These are phyloP conservation scores for Boeremia lycopersici DNA, from an alignment of 2,329 filamentous ascomycete species.

Conservation along the genomic window DNA sequence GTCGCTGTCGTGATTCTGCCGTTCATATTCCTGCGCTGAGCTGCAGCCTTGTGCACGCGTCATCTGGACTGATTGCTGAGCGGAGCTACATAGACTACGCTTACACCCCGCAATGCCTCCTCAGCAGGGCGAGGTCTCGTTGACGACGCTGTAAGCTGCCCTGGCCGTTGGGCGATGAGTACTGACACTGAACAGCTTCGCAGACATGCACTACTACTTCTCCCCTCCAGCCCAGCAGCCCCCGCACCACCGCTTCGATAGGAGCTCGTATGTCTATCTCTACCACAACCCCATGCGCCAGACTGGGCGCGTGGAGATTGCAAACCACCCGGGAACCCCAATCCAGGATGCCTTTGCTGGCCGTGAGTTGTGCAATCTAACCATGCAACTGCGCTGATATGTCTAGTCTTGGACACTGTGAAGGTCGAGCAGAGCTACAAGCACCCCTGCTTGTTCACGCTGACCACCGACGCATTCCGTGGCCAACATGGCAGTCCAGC, in stretches of 20 bases:
- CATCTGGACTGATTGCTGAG: neutral
- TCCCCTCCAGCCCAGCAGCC: slow-evolving; percentile 69
- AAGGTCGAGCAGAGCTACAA: slow-evolving; percentile 74
- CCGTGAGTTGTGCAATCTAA: too few species aligned
- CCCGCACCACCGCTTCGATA: slow-evolving; percentile 80
- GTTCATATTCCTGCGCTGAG: too few species aligned
- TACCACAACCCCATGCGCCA: slow-evolving; percentile 74
- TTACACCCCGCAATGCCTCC: slow-evolving; percentile 51
- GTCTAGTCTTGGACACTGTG: slow-evolving; percentile 69
- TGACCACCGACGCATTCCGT: slow-evolving; percentile 61
- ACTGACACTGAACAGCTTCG: slow-evolving; percentile 62
- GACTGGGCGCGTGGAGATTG: slow-evolving; percentile 74
- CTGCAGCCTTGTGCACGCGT: slow-evolving; percentile 9
- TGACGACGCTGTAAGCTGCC: slow-evolving; percentile 55
- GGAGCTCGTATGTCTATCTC: slow-evolving; percentile 78
- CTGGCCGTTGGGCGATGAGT: neutral
- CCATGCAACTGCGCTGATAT: too few species aligned
- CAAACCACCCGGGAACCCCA: slow-evolving; percentile 74
- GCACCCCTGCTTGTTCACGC: slow-evolving; percentile 72
- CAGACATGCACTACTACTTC: slow-evolving; percentile 81
- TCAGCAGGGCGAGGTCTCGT: slow-evolving; percentile 53
- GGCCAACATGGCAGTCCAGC: slow-evolving; percentile 41
- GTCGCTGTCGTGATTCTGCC: slow-evolving; percentile 17
- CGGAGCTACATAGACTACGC: slow-evolving; percentile 12
- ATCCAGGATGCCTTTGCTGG: slow-evolving; percentile 82